Evolutionary conservation across 257 asterid species (phyloP), one percentile per base, ranked within the genome.

Genomic region (Solanum chiquidenum): DNA sequence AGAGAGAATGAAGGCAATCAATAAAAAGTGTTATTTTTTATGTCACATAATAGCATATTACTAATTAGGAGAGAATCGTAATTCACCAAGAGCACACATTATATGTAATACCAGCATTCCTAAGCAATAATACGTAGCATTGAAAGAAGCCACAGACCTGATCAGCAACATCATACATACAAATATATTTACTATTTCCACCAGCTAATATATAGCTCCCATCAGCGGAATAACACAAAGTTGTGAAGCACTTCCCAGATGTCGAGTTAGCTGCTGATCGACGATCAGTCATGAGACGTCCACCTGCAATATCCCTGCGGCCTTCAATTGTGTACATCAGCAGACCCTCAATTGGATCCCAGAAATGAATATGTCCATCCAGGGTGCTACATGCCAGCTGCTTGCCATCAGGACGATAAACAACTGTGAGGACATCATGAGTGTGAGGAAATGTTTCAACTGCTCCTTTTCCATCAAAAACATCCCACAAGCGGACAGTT

Each of bases 211-310:
- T 97, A 90, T 97, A 97, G 92, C 94, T 92, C 66, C 99, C 99
- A 91, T 97, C 99, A 92, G 99, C 99, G 68, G 99, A 96, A 92
- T 97, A 97, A 87, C 95, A 93, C 91, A 96, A 88, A 83, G 96
- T 91, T 64, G 99, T 97, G 95, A 97, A 97, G 94, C 93, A 97
- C 93, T 96, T 97, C 75, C 99, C 99, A 55, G 93, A 93, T 71
- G 94, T 88, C 42, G 98, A 95, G 91, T 95, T 97, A 34, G 98
- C 98, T 89, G 99, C 95, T 27, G 98, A 91, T 88, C 98, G 93
- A 35, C 99, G 98, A 94, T 97, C 99, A 73, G 98, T 93, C 99
- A 96, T 94, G 88, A 97, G 97, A 75, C 99, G 99, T 40, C 99
- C 99, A 88, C 99, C 99, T 34, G 99, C 94, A 92, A 97, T 94